Evolutionary conservation across 179 eudicot species (phyloP), one percentile per base, ranked within the genome.

Genomic region (Drosera spatulata): DNA sequence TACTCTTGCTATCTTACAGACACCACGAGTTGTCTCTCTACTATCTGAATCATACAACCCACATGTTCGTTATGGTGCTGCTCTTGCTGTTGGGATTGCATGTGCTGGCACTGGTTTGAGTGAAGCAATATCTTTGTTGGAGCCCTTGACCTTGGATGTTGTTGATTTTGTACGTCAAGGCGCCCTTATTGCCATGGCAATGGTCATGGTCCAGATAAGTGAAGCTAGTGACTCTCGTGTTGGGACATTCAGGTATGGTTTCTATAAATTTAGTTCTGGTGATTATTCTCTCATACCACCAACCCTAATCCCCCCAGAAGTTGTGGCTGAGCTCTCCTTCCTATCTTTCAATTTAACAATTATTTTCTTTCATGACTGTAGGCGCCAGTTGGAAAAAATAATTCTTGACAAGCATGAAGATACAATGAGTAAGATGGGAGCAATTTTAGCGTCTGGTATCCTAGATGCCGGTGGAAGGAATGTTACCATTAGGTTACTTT

Each of bases 361-460:
- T 40, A 10, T 9, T 42, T 7, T 10, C 58, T 4, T 62, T 51
- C 44, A 57, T 55, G 39, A 50, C 61, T 60, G 38, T 56, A 91
- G 98, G 82, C 86, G 95, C 9, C 96, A 91, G 67, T 62, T 91
- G 77, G 98, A 91, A 71, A 91, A 91, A 68, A 88, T 91, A 54
- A 86, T 91, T 66, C 85, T 82, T 60, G 98, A 91, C 71, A 91
- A 91, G 80, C 98, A 91, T 74, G 98, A 91, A 77, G 98, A 91
- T 62, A 91, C 96, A 45, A 88, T 91, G 96, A 88, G 96, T 82
- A 91, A 91, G 76, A 91, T 91, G 98, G 98, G 98, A 56, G 98
- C 98, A 39, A 91, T 91, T 72, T 75, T 91, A 65, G 98, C 98
- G 45, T 77, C 98, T 40, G 98, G 98, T 64, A 88, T 91, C 54